Base-by-base conservation (phyloP, 176 grass and related monocot species). In the Oryza meridionalis region DNA sequence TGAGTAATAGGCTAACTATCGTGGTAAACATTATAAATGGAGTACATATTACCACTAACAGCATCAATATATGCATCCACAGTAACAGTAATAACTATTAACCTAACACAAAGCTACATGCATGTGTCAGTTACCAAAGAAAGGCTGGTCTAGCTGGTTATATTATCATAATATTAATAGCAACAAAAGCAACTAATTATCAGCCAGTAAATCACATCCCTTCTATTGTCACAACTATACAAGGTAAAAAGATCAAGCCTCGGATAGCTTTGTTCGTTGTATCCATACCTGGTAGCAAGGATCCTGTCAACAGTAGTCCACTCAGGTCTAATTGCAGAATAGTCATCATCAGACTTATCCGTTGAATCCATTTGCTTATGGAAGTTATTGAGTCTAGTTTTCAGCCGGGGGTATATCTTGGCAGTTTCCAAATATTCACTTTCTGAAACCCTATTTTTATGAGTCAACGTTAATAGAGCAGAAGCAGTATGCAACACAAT, bases 241-340 rank as follows among this genome's bases (percentile, higher is more conserved):
- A 84, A 59, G 11, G 19, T 47, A 49, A 76, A 87, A 58, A 58
- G 50, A 76, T 14, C 13, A 77, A 77, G 32, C 11, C 44, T 11
- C 78, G 3, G 50, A 27, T 17, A 35, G n/a, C 43, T 51, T 81
- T 72, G 44, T 82, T 80, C 47, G 21, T 44, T 69, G 27, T 77
- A 45, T 43, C 19, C 49, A 66, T 77, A 99, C 97, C 97, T 99
- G 93, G 84, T 96, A 64, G 84, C 3, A 61, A 99, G 86, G 79
- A 99, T 93, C 77, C 93, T 90, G 69, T 99, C 93, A 64, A 99
- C 93, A 76, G 91, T 87, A 29, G 91, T 99, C 97, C 97, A 99
- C 83, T 99, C 97, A 59, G 93, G 88, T 84, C 97, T 91, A 73
- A 99, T 89, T 29, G 93, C 77, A 86, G 83, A 84, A 81, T 44